phyloP scores from a whole-genome alignment of 2,329 filamentous ascomycete genomes.

The Zymoseptoria ardabiliae region DNA sequence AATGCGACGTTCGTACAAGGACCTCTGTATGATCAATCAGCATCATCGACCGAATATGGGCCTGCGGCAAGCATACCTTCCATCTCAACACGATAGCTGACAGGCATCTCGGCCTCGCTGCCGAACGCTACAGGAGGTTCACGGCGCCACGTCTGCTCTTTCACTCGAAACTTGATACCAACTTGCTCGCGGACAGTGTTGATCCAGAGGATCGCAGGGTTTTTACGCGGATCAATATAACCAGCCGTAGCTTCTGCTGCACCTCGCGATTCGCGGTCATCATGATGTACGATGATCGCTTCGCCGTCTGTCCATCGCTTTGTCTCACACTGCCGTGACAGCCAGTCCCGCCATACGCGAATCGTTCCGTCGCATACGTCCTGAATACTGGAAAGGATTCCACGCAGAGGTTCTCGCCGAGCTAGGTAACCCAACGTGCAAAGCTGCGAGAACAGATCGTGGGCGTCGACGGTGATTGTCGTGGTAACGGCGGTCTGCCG shows the following conservation, averaged over 20 bases:
- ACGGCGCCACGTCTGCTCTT: constrained; percentile 41
- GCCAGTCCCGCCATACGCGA: constrained; percentile 66
- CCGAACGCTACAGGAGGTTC: constrained; percentile 49
- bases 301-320: constrained; percentile 23
- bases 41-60: neutral
- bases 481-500: constrained; percentile 43
- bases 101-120: constrained; percentile 56
- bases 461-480: constrained; percentile 57
- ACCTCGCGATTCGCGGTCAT: constrained; percentile 4
- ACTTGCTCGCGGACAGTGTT: constrained; percentile 52
- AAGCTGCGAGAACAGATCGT: constrained; percentile 68
- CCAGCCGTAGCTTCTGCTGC: constrained; percentile 15
- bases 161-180: constrained; percentile 61
- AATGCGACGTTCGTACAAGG: constrained; percentile 54
- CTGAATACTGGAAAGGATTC: constrained; percentile 57
- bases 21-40: constrained; percentile 47
- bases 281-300: constrained; percentile 21
- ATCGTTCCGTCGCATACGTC: constrained; percentile 62
- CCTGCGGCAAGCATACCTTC: constrained; percentile 48
- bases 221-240: constrained; percentile 23
- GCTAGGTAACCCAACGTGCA: constrained; percentile 62
- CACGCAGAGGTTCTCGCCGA: constrained; percentile 53
- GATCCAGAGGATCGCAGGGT: constrained; percentile 58
- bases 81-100: constrained; percentile 64
- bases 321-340: constrained; percentile 42